Base-by-base conservation (phyloP, 2,329 filamentous ascomycete genomes). In the Helminthosporium solani region DNA sequence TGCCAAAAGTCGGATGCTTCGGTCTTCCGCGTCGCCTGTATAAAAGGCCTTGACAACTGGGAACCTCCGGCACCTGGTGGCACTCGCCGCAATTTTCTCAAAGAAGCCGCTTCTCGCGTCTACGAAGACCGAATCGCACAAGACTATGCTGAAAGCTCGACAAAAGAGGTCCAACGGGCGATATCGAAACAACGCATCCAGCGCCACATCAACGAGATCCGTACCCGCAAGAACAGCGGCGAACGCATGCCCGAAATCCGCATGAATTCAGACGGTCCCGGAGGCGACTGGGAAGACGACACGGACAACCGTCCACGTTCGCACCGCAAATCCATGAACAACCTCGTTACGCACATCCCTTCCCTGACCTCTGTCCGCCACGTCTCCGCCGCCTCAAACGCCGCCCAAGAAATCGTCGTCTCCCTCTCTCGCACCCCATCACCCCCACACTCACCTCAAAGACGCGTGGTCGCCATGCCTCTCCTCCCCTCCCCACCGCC, bases 21-120 rank as follows among this genome's bases (percentile, higher is more conserved):
- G 25, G 77, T 75, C 9, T 84, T 85, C 58, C 68, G 71, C 9
- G 65, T 76, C 20, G 83, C 82, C 2, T 67, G 75, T 23, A 61
- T 74, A 20, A 74, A 78, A 12, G 79, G 80, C n/a, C 78, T 81
- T 69, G 78, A 77, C 2, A 71, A 73, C 39, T 86, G 82, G 82
- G 72, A 73, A 9, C 70, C 73, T 7, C 76, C 78, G 0, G 51
- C 60, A 12, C 61, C 63, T 30, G 74, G 71, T 37, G 69, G 72
- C 34, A 79, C 74, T 42, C 78, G 80, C 15, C 71, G 73, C 11
- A 77, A 73, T 2, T 86, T 86, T 64, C 71, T 86, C 46, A 80
- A 80, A 47, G 80, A 84, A 59, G 80, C 82, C 1, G 75, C 84
- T 25, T 75, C 79, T 1, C 78, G 79, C 18, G 74, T 82, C 16